These are phyloP conservation scores for Silene latifolia DNA, from an alignment of 148 eudicot genomes.

Conservation along the genomic window DNA sequence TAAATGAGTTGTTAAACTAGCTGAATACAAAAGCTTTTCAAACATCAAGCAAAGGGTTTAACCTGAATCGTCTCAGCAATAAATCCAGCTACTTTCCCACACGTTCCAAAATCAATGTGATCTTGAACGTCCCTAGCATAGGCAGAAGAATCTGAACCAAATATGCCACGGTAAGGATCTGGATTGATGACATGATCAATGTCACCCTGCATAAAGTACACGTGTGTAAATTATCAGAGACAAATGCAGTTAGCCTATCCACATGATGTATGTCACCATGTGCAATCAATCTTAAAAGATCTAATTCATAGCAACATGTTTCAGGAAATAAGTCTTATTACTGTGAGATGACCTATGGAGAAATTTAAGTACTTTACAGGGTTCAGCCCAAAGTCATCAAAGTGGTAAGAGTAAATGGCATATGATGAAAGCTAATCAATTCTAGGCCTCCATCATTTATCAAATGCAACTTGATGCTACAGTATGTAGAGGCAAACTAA, in stretches of 20 bases:
- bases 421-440: neutral
- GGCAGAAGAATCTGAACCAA: constrained; percentile 69
- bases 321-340: neutral
- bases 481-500: neutral
- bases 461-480: neutral
- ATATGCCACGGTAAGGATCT: constrained; percentile 84
- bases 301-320: neutral
- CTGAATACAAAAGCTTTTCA: neutral
- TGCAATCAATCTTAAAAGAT: neutral
- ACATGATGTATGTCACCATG: neutral
- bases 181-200: constrained; percentile 94
- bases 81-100: constrained; percentile 94
- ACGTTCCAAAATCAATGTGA: constrained; percentile 82
- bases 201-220: constrained; percentile 65
- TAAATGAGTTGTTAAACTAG: neutral
- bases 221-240: neutral
- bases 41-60: constrained; percentile 2
- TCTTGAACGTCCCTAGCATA: constrained; percentile 94
- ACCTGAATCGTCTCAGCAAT: constrained; percentile 99
- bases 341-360: neutral
- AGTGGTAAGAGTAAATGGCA: neutral
- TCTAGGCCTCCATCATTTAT: neutral
- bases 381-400: neutral
- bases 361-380: neutral
- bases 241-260: neutral